Base-by-base conservation (phyloP, 2,329 filamentous ascomycete genomes). In the Aspergillus sp. region DNA sequence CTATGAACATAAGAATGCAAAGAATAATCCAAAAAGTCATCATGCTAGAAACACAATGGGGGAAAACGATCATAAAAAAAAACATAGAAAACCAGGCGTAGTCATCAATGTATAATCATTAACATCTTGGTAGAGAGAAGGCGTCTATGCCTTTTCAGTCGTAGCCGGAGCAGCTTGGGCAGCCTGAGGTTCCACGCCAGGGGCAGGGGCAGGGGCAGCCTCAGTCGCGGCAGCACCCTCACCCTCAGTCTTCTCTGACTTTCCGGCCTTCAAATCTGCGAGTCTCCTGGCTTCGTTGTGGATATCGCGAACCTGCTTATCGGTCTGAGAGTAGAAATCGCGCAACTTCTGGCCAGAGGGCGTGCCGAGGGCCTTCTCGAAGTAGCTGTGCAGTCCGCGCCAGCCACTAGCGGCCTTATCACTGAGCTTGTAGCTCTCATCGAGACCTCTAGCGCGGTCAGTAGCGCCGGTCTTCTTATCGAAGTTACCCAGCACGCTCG, bases 231-330 rank as follows among this genome's bases (percentile, higher is more conserved):
- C 39, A 17, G 55, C 39, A 57, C 34, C 39, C 46, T 56, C 47
- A 30, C 20, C 45, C 19, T 64, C 71, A 61, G 51, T 50, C 34
- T 46, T 30, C 52, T 78, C 66, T 7, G 68, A 59, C 67, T 82
- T 81, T 47, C 77, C 76, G 47, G 70, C 87, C 88, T 97, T 97
- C 65, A 99, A 77, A 64, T 96, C 87, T 50, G 93, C 93, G 54
- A 99, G 82, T 66, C 95, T 87, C 62, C 89, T 84, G 33, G 95
- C 95, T 82, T 99, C 95, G 61, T 83, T 84, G 78, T 99, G 95
- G 47, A 99, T 95, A 73, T 99, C 95, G 68, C 91, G 83, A 33
- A 97, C 92, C 78, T 98, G 93, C 79, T 91, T 91, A 73, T 89
- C 87, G 62, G 90, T 85, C 66, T 91, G 82, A 7, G 87, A 83